phyloP scores from a whole-genome alignment of 2,329 filamentous ascomycete species.

The Microdochium trichocladiopsis region DNA sequence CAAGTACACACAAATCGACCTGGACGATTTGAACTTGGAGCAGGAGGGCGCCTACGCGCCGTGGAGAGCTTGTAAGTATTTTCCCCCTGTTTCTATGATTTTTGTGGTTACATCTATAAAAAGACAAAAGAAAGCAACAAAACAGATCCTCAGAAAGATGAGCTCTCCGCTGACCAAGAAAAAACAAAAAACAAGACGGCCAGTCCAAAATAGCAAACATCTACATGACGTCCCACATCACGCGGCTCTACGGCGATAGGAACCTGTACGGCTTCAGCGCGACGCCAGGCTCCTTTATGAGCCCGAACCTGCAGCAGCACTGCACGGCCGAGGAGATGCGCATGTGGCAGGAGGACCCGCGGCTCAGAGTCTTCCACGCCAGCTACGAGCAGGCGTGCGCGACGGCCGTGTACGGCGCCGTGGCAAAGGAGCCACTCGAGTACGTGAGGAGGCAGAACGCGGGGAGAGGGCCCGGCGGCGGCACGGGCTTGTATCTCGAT shows the following conservation, averaged over 20 bases:
- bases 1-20: conserved; percentile 20
- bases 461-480: conserved; percentile 13
- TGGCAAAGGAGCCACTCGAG: conserved; percentile 22
- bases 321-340: conserved; percentile 10
- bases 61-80: conserved; percentile 9
- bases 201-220: conserved; percentile 20
- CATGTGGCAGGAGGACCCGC: conserved; percentile 1
- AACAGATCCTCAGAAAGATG: no score
- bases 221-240: conserved; percentile 39
- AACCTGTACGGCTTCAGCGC: conserved; percentile 33
- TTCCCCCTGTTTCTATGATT: not conserved
- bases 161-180: no score
- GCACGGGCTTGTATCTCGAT: conserved; percentile 32
- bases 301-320: conserved; percentile 21
- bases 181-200: no score
- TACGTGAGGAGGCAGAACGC: not conserved
- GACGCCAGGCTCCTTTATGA: conserved; percentile 34
- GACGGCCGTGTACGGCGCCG: conserved; percentile 33
- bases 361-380: conserved; percentile 16
- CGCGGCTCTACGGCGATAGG: conserved; percentile 31
- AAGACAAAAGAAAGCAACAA: no score
- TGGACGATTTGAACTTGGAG: conserved; percentile 32
- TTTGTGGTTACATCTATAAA: no score
- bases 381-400: conserved; percentile 33
- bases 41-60: conserved; percentile 18